Conservation (phyloP, 495 filamentous ascomycete species). For the Penicillium cosmopolitanum region DNA sequence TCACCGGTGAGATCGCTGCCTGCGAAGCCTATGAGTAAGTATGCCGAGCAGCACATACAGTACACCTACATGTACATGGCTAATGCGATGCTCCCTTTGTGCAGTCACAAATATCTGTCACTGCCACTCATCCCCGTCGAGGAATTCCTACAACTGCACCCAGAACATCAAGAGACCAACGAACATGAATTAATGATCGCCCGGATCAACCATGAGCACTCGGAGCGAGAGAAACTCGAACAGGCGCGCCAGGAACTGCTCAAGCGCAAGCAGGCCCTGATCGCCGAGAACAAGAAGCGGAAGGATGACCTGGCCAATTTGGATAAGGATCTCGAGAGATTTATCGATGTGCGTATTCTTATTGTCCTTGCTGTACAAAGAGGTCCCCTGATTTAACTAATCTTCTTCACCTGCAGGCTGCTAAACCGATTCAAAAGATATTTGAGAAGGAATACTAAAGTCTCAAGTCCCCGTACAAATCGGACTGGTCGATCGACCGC, state of each 20-base stretch:
- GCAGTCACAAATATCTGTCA: constrained; percentile 82
- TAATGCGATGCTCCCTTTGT: not conserved
- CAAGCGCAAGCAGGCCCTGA: constrained; percentile 88
- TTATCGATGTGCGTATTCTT: constrained; percentile 65
- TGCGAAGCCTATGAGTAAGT: constrained; percentile 91
- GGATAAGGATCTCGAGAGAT: constrained; percentile 87
- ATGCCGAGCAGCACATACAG: too few relatives aligned
- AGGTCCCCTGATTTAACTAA: constrained; percentile 7
- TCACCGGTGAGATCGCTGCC: constrained; percentile 85
- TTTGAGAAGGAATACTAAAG: constrained; percentile 72
- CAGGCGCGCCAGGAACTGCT: constrained; percentile 82
- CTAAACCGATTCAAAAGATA: constrained; percentile 81
- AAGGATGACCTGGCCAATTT: constrained; percentile 90
- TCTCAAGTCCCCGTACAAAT: too few relatives aligned
- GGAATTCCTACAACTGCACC: constrained; percentile 78
- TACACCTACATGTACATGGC: too few relatives aligned
- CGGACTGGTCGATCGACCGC: too few relatives aligned
- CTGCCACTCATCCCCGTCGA: constrained; percentile 83
- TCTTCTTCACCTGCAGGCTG: constrained; percentile 55
- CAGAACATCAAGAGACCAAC: constrained; percentile 68
- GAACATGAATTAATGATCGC: constrained; percentile 86
- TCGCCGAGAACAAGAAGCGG: constrained; percentile 92
- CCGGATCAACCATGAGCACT: constrained; percentile 88
- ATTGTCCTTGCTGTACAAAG: too few relatives aligned
- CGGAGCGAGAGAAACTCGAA: constrained; percentile 83